Evolutionary conservation across 2,329 filamentous ascomycete species (phyloP), one percentile per base, ranked within the genome.

Genomic region (Colletotrichum salicis): DNA sequence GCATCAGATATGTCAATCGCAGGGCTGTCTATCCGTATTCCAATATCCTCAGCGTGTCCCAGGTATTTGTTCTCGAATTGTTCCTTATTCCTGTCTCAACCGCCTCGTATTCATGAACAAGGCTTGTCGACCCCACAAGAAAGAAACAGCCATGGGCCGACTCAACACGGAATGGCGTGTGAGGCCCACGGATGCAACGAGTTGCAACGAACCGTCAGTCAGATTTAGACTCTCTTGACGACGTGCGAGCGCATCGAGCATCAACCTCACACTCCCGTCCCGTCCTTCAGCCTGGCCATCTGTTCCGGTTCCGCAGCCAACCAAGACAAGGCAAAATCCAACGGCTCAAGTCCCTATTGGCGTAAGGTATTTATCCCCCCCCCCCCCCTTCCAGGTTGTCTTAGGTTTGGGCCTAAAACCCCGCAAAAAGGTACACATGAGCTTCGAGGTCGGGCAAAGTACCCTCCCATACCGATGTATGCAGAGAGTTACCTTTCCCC

Each of bases 51-150:
- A 8, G 37, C 15, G 15, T 63, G 58, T 63, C 58, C 31, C 41
- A 29, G 22, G 55, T n/a, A 58, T 68, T 58, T 55, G 51, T 68
- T 61, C 48, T 68, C 52, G 33, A 54, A n/a, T n/a, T 51, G 31
- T 68, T 68, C 31, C 69, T 71, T 68, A 31, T 68, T 68, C 45
- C 33, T 59, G 58, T 71, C 52, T 71, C 64, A 54, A 29, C 58
- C 41, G 51, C 41, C 33, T 68, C 51, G 27, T 62, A 33, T 62
- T 24, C 12, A 27, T 7, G 57, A 24, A 33, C 15, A 13, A 33
- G 60, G 63, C 27, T 22, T 15, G 19, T 22, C 11, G 27, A 24
- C 45, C 45, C 62, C 62, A 19, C 62, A n/a, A 5, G 48, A 27
- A 45, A 52, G 52, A 29, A 58, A 54, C 45, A 29, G 51, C 22